phyloP scores from a whole-genome alignment of 306 rosid species.

The Senna siamea region DNA sequence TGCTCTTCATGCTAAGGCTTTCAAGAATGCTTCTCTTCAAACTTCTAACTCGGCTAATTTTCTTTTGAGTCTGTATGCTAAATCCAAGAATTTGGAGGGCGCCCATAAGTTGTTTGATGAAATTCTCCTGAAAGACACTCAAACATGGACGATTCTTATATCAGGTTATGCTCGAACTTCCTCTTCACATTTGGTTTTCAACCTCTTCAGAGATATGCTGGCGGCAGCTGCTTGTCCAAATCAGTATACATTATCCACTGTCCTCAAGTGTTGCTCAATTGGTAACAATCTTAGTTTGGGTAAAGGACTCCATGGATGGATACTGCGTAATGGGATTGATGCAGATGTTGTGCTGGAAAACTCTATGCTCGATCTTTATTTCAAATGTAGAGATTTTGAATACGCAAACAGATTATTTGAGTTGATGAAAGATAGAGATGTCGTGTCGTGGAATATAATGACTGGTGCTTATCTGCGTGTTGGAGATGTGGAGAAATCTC shows the following conservation, averaged over 20 bases:
- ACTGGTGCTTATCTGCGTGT: constrained; percentile 58
- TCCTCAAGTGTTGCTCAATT: constrained; percentile 64
- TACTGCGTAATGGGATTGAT: constrained; percentile 62
- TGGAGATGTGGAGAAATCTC: constrained; percentile 64
- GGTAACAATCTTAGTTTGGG: constrained; percentile 54
- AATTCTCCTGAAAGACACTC: constrained; percentile 59
- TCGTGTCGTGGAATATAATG: constrained; percentile 76
- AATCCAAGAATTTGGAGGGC: constrained; percentile 51
- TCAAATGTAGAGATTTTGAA: constrained; percentile 63
- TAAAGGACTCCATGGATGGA: constrained; percentile 81
- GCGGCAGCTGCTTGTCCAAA: constrained; percentile 64
- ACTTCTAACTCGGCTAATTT: constrained; percentile 48
- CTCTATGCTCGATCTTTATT: constrained; percentile 75
- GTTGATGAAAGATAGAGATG: constrained; percentile 54
- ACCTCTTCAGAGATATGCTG: constrained; percentile 70
- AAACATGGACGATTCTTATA: constrained; percentile 75
- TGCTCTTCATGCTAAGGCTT: constrained; percentile 58
- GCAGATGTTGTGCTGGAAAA: constrained; percentile 74
- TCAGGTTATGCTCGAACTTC: constrained; percentile 68
- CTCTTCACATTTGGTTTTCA: constrained; percentile 48
- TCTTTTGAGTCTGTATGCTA: constrained; percentile 43
- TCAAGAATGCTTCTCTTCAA: constrained; percentile 60
- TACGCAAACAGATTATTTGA: constrained; percentile 62
- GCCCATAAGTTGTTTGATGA: constrained; percentile 77
- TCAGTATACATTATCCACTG: constrained; percentile 69